Percentiles rank a stretch among this genome's conserved stretches.
These are phyloP conservation scores for Venturia carpophila DNA, from an alignment of 2,329 filamentous ascomycete genomes.

Conservation along the genomic window DNA sequence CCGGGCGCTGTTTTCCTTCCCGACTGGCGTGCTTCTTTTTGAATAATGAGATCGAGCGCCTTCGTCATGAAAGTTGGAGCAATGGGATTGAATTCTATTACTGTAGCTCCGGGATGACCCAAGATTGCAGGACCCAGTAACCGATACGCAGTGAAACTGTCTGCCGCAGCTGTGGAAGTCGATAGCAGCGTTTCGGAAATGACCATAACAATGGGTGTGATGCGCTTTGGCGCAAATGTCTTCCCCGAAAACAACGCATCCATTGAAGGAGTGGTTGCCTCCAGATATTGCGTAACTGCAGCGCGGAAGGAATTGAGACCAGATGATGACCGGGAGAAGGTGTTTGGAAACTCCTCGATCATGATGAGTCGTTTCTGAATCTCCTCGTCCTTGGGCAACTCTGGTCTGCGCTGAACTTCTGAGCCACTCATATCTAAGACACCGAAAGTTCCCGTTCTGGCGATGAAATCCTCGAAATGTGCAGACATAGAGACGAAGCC, in stretches of 20 bases:
- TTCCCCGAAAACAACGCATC: conserved; percentile 31
- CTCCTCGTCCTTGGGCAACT: conserved; percentile 18
- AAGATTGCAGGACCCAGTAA: conserved; percentile 80
- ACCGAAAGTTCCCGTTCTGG: conserved; percentile 70
- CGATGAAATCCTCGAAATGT: conserved; percentile 89
- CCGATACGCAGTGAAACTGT: conserved; percentile 88
- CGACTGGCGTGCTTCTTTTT: conserved; percentile 77
- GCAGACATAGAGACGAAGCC: conserved; percentile 62
- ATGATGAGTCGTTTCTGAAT: conserved; percentile 28
- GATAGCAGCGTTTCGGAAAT: conserved; percentile 86
- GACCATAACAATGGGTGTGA: conserved; percentile 75
- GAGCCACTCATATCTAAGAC: conserved; percentile 49
- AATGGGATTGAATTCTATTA: conserved; percentile 89
- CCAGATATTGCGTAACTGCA: conserved; percentile 67
- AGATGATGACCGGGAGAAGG: conserved; percentile 38
- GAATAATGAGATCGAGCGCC: conserved; percentile 70
- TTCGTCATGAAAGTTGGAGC: conserved; percentile 79
- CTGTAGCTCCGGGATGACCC: conserved; percentile 66
- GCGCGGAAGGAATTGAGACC: conserved; percentile 53
- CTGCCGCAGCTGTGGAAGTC: conserved; percentile 73
- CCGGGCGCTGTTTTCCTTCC: conserved; percentile 64
- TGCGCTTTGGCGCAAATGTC: conserved; percentile 32
- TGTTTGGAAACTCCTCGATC: conserved; percentile 46
- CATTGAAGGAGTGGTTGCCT: conserved; percentile 54
- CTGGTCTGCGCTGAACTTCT: neutral